Evolutionary conservation across 208 protist genomes (phyloP), one percentile per base, ranked within the genome.

Genomic region (Trypanosoma platydactyli): DNA sequence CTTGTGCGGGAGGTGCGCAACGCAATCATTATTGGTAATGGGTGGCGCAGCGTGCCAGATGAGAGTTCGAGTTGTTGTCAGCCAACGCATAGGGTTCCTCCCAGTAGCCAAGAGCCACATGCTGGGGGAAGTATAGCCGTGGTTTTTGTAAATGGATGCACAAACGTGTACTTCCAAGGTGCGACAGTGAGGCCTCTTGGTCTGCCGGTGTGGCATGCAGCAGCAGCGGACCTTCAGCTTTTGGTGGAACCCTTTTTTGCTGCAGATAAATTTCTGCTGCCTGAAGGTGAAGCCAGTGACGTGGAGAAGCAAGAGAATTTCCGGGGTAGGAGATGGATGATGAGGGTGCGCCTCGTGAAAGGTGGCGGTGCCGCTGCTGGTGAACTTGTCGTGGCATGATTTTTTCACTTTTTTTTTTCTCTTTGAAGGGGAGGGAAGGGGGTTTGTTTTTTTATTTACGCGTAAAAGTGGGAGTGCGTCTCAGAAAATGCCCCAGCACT

Each of bases 101-200:
- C 24, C 42, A 56, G 35, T 46, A n/a, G 18, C 25, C 24, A 66
- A 9, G 27, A 4, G 20, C 11, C 29, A 7, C 15, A n/a, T 51
- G 30, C 15, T 24, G 16, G 61, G 24, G 64, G 64, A 29, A 45
- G 64, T 35, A 30, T 69, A 30, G 64, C 53, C 5, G 53, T 53
- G 29, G 53, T 69, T 52, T 46, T 69, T 54, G 64, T 69, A 24
- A 69, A 69, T 61, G 64, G 64, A 18, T 69, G 53, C 27, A 46
- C 51, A 41, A 62, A 30, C 29, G 13, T 54, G 30, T 40, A 58
- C 33, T 11, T 29, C 22, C 27, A 44, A 24, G 6, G 20, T 20
- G 27, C 18, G 6, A 13, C 53, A n/a, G 3, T 40, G 5, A 50
- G 25, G n/a, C 57, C 67, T 11, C 20, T 65, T 11, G 67, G 67